Conservation (phyloP, 139 green algal genomes). For the Chlamydomonas schloesseri region DNA sequence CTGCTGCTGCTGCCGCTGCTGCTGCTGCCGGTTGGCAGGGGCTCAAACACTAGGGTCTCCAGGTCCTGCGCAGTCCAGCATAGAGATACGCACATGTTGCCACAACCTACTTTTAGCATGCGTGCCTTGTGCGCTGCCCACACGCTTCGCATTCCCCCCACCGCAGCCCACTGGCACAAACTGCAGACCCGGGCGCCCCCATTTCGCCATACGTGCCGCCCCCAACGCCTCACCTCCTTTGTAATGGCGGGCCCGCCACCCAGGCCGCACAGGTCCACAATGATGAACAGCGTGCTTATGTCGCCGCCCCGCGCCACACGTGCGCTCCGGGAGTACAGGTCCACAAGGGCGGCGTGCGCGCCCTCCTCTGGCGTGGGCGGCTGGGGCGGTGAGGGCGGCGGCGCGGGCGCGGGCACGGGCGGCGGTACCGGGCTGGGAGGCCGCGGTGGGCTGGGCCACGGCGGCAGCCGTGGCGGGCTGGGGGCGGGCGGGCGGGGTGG, state of each 20-base stretch:
- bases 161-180: too few species aligned
- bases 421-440: background rate
- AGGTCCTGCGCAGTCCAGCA: background rate
- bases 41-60: constrained; percentile 2
- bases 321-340: background rate
- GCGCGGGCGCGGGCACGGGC: too few species aligned
- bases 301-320: background rate
- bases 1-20: background rate
- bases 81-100: background rate
- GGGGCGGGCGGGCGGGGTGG: background rate
- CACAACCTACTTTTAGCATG: too few species aligned
- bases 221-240: background rate
- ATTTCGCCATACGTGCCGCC: too few species aligned
- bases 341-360: background rate
- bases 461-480: background rate
- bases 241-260: background rate
- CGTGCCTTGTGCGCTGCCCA: too few species aligned
- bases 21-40: background rate
- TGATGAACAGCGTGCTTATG: constrained; percentile 2
- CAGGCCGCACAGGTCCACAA: constrained; percentile 18
- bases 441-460: background rate
- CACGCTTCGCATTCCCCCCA: too few species aligned
- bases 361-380: too few species aligned
- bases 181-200: too few species aligned
- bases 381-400: too few species aligned